Evolutionary conservation across 1,284 basidiomycete species (phyloP).

Genomic region (Microbotryum lychnidis-dioicae): DNA sequence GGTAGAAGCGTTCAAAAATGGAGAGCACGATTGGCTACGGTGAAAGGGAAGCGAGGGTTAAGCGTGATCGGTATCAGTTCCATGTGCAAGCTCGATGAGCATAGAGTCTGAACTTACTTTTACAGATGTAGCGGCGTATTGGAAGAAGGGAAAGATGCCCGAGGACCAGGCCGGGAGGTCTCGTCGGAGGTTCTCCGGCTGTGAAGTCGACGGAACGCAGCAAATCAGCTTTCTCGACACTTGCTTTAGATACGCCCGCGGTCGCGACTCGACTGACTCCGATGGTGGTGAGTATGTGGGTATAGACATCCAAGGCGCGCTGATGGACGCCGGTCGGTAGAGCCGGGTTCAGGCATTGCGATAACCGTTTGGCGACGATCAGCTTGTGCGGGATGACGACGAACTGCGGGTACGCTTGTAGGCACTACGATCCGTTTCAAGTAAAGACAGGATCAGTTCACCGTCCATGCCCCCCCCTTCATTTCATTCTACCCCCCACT

Average conservation of each 20-base stretch:
- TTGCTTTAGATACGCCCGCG: not conserved
- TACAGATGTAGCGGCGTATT: constrained; percentile 91
- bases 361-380: constrained; percentile 85
- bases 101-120: constrained; percentile 48
- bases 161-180: constrained; percentile 93
- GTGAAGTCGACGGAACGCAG: not conserved
- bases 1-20: constrained; percentile 80
- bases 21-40: constrained; percentile 68
- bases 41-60: not conserved
- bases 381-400: constrained; percentile 92
- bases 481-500: too few species aligned
- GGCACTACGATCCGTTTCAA: constrained; percentile 51
- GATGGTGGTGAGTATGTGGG: constrained; percentile 78
- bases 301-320: constrained; percentile 89
- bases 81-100: too few species aligned
- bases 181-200: constrained; percentile 78
- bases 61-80: not conserved
- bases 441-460: not conserved
- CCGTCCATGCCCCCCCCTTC: too few species aligned
- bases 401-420: constrained; percentile 85
- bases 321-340: constrained; percentile 95
- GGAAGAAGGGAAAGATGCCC: constrained; percentile 95
- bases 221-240: not conserved
- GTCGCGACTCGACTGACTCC: constrained; percentile 58
- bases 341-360: constrained; percentile 95